Evolutionary conservation across 2,329 filamentous ascomycete species (phyloP).

Genomic region (Setomelanomma holmii): DNA sequence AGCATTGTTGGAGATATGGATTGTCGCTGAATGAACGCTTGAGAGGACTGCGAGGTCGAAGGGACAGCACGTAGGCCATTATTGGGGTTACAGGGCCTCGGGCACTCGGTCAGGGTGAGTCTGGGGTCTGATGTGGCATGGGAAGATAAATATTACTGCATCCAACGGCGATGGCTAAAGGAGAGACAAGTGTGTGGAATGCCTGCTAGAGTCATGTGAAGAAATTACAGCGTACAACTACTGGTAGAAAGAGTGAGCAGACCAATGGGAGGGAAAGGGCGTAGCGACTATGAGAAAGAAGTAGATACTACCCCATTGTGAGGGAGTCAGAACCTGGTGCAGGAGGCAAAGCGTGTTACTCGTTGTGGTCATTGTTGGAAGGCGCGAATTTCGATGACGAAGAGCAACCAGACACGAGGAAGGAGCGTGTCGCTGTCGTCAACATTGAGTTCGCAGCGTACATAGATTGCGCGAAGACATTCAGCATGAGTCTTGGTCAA

Average conservation of each 20-base stretch:
- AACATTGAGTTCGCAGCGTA: not conserved
- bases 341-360: not conserved
- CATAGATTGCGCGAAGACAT: not conserved
- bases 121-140: constrained; percentile 37
- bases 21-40: constrained; percentile 53
- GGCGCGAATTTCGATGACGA: constrained; percentile 14
- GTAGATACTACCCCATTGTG: constrained; percentile 7
- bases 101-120: constrained; percentile 30
- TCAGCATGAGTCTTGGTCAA: too few species aligned
- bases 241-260: constrained; percentile 19
- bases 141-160: constrained; percentile 49
- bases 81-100: constrained; percentile 17
- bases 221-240: constrained; percentile 17
- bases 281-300: constrained; percentile 12
- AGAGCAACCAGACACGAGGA: constrained; percentile 2
- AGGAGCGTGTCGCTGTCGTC: not conserved
- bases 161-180: constrained; percentile 36
- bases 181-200: constrained; percentile 30
- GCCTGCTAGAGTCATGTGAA: constrained; percentile 11
- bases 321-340: too few species aligned
- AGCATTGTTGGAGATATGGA: constrained; percentile 44
- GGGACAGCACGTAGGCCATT: constrained; percentile 51
- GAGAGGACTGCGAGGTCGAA: constrained; percentile 48
- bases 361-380: constrained; percentile 6
- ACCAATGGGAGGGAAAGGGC: constrained; percentile 28